Evolutionary conservation across 768 basidiomycete genomes (phyloP).

Genomic region (Lyophyllum shimeji): DNA sequence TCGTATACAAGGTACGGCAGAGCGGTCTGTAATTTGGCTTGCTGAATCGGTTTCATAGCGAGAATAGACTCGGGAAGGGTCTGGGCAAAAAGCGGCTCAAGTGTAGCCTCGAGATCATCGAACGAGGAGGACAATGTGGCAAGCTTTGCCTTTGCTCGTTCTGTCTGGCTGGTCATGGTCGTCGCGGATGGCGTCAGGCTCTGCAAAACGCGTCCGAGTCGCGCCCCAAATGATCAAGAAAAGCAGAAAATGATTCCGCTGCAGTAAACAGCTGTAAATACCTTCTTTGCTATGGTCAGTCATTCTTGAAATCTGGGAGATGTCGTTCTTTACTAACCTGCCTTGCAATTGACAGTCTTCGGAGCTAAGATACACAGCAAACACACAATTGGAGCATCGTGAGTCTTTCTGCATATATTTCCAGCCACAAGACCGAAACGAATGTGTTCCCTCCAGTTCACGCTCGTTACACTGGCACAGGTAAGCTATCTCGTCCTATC

Average conservation of each 20-base stretch:
- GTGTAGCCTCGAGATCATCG: slow-evolving; percentile 63
- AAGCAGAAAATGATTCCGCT: no score
- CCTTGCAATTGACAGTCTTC: slow-evolving; percentile 57
- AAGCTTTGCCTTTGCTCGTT: slow-evolving; percentile 47
- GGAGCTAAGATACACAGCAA: slow-evolving; percentile 93
- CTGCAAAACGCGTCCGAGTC: neutral
- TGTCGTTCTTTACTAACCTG: slow-evolving; percentile 9
- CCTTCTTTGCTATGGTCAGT: slow-evolving; percentile 41
- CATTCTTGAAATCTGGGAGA: slow-evolving; percentile 19
- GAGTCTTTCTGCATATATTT: slow-evolving; percentile 31
- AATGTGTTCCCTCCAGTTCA: slow-evolving; percentile 59
- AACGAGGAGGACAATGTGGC: slow-evolving; percentile 55
- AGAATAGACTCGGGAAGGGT: slow-evolving; percentile 67
- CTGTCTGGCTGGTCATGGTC: slow-evolving; percentile 46
- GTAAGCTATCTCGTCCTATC: slow-evolving; percentile 39
- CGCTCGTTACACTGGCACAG: slow-evolving; percentile 94
- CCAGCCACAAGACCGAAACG: slow-evolving; percentile 13
- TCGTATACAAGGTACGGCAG: slow-evolving; percentile 86
- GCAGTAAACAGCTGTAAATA: slow-evolving; percentile 33
- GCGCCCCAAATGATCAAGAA: no score
- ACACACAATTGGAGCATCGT: slow-evolving; percentile 95
- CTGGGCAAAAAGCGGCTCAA: slow-evolving; percentile 67
- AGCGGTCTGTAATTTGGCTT: slow-evolving; percentile 77
- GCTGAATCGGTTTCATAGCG: slow-evolving; percentile 68
- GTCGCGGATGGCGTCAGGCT: neutral